These are phyloP conservation scores for Apophysomyces sp. DNA, from an alignment of 371 early-diverging fungal species.

Conservation along the genomic window DNA sequence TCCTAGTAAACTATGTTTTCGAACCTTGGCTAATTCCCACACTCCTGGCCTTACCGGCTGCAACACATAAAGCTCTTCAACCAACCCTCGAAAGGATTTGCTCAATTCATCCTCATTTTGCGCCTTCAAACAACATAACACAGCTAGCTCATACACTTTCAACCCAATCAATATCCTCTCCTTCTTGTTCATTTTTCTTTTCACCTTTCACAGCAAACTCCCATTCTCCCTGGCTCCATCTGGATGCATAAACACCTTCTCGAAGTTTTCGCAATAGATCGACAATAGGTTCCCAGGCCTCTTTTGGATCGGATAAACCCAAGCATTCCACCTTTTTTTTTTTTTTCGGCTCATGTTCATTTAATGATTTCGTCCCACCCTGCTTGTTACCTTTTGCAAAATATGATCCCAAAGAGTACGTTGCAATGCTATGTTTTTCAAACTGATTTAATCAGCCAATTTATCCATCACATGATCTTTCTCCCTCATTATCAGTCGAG, in stretches of 20 bases:
- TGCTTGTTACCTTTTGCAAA: not conserved
- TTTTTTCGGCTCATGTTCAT: not conserved
- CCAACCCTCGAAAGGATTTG: not conserved
- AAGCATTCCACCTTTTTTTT: not conserved
- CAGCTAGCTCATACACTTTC: not conserved
- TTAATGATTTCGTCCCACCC: not conserved
- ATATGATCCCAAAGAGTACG: not conserved
- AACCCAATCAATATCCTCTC: not conserved
- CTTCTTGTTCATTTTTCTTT: not conserved
- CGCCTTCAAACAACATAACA: not conserved
- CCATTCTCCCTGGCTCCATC: not conserved
- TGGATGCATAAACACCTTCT: not conserved
- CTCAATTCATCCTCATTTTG: not conserved
- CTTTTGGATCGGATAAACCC: not conserved
- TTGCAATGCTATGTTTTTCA: not conserved
- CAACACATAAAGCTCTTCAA: not conserved
- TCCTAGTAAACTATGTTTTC: not conserved
- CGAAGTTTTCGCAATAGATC: conserved; percentile 2
- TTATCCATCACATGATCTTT: not conserved
- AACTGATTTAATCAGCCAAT: not conserved
- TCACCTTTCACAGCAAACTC: conserved; percentile 2
- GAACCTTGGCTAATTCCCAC: not conserved
- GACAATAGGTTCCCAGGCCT: not conserved
- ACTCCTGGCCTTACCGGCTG: not conserved
- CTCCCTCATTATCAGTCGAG: not conserved